Percentiles rank a stretch among this genome's conserved stretches.
phyloP scores from a whole-genome alignment of 495 filamentous ascomycete genomes.

The Penicillium cosmopolitanum region DNA sequence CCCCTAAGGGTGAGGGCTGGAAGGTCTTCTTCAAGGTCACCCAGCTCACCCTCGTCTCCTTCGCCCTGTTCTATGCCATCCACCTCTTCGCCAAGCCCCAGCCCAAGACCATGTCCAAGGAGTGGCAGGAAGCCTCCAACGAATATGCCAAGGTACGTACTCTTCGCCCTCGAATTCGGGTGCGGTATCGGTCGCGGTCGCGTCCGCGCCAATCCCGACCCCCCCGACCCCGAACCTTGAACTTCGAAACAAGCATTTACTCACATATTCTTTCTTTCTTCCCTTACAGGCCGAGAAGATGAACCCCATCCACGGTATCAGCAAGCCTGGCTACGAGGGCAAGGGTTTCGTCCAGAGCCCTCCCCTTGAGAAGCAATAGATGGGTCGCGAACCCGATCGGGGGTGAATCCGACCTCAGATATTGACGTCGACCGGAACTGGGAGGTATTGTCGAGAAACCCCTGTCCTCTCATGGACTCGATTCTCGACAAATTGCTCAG shows the following conservation, averaged over 20 bases:
- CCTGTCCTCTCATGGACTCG: background rate
- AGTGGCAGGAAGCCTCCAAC: slow-evolving; percentile 90
- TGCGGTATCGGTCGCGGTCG: background rate
- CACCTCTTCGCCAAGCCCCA: slow-evolving; percentile 66
- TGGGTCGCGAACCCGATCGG: slow-evolving; percentile 24
- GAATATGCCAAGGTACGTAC: slow-evolving; percentile 82
- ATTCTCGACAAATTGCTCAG: background rate
- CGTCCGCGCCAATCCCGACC: background rate
- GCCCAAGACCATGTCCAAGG: slow-evolving; percentile 89
- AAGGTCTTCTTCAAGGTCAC: slow-evolving; percentile 73
- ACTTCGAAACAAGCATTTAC: slow-evolving; percentile 6
- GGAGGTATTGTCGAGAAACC: background rate
- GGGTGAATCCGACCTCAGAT: slow-evolving; percentile 31
- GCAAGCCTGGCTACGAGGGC: slow-evolving; percentile 78
- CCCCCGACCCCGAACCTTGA: no score
- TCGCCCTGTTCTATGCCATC: slow-evolving; percentile 67
- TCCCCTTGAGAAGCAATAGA: slow-evolving; percentile 48
- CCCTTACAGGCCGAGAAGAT: slow-evolving; percentile 71
- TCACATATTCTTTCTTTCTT: slow-evolving; percentile 16
- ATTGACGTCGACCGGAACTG: slow-evolving; percentile 15
- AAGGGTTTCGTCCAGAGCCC: slow-evolving; percentile 80
- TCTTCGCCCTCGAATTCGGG: slow-evolving; percentile 6
- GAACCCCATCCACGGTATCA: slow-evolving; percentile 85
- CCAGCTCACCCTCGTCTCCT: slow-evolving; percentile 60
- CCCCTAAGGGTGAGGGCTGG: slow-evolving; percentile 80